A percentile compares a stretch with the other conserved stretches of the same genome.
phyloP scores from a whole-genome alignment of 2,329 filamentous ascomycete genomes.

The Myriosclerotinia curreyana region DNA sequence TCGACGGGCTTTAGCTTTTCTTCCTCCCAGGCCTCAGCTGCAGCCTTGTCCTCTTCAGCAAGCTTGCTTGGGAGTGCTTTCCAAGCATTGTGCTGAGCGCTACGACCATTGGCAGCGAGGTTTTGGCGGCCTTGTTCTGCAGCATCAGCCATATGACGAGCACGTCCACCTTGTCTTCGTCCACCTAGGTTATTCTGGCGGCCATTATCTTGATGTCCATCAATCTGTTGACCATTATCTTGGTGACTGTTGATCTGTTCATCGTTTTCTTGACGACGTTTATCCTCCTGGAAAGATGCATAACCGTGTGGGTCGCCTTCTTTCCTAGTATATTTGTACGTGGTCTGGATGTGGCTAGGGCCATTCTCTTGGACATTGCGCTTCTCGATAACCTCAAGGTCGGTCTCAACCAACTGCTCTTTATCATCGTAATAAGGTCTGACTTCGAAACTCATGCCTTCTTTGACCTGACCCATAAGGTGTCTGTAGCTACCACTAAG shows the following conservation, averaged over 20 bases:
- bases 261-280: neutral
- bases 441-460: constrained; percentile 63
- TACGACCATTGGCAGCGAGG: constrained; percentile 1
- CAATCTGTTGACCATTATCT: neutral
- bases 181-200: neutral
- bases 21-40: constrained; percentile 26
- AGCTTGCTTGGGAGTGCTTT: constrained; percentile 30
- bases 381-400: constrained; percentile 57
- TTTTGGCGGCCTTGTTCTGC: constrained; percentile 12
- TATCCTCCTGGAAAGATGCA: constrained; percentile 1
- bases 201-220: neutral
- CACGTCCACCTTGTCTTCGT: constrained; percentile 3
- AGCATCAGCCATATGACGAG: constrained; percentile 11
- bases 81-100: constrained; percentile 31
- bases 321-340: constrained; percentile 6
- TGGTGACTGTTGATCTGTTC: neutral
- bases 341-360: neutral
- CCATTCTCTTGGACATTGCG: constrained; percentile 8
- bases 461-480: constrained; percentile 66
- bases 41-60: constrained; percentile 33
- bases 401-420: constrained; percentile 86
- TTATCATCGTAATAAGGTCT: constrained; percentile 66
- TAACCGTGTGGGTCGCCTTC: constrained; percentile 9
- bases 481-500: constrained; percentile 87
- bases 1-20: constrained; percentile 19